Evolutionary conservation across 2,329 filamentous ascomycete species (phyloP).

Genomic region (Pseudogymnoascus verrucosus): DNA sequence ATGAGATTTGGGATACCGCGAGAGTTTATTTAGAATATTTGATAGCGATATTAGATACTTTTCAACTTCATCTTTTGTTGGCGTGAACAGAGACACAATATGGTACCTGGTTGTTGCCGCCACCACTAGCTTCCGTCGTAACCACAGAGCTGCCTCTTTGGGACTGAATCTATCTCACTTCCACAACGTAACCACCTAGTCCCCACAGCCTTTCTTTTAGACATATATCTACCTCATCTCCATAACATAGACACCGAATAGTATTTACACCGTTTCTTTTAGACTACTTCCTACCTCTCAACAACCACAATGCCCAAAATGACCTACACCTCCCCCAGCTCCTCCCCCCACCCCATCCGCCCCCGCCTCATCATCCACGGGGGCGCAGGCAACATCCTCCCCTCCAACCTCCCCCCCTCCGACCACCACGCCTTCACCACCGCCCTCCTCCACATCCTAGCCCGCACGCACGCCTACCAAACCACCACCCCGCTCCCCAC

Average conservation of each 20-base stretch:
- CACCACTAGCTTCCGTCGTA: neutral
- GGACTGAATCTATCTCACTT: neutral
- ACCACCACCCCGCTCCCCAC: too few relatives aligned
- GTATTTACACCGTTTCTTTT: too few relatives aligned
- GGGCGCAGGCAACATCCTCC: too few relatives aligned
- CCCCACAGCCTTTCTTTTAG: neutral
- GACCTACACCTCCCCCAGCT: neutral
- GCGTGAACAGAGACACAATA: neutral
- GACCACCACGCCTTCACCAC: too few relatives aligned
- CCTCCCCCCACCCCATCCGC: too few relatives aligned
- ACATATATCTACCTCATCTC: neutral
- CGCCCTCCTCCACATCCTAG: too few relatives aligned
- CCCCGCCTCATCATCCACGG: too few relatives aligned
- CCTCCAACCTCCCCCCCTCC: too few relatives aligned
- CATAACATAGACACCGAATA: too few relatives aligned
- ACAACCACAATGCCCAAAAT: neutral
- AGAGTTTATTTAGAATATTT: neutral
- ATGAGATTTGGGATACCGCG: neutral
- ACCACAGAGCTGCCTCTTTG: neutral
- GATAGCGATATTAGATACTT: slow-evolving; percentile 6
- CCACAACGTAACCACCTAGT: neutral
- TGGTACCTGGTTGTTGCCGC: slow-evolving; percentile 1
- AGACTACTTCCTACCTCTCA: neutral
- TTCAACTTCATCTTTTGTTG: neutral
- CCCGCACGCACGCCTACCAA: too few relatives aligned